Percentiles rank a stretch among this genome's conserved stretches.
These are phyloP conservation scores for Mycena filopes DNA, from an alignment of 768 basidiomycete species.

Conservation along the genomic window DNA sequence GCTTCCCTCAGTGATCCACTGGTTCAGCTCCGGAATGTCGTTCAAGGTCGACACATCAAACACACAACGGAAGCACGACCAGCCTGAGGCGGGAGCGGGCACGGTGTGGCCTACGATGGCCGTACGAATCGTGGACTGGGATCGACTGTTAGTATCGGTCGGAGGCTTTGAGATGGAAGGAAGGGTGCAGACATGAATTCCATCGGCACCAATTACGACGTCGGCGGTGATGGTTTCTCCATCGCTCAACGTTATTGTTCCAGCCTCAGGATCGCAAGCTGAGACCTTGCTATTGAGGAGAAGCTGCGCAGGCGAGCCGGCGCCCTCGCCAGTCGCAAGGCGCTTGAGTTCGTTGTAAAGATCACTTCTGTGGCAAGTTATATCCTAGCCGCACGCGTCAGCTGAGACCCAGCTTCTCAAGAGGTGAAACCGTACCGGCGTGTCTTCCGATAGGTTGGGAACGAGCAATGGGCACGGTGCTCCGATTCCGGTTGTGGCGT, in stretches of 20 bases:
- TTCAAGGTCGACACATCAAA: conserved; percentile 18
- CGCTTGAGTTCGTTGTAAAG: conserved; percentile 22
- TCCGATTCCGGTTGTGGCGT: conserved; percentile 7
- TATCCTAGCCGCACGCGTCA: neutral
- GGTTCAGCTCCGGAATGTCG: conserved; percentile 2
- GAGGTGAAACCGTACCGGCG: neutral
- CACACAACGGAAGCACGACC: conserved; percentile 24
- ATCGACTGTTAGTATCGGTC: neutral
- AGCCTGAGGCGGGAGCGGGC: conserved; percentile 9
- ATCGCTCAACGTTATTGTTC: conserved; percentile 45
- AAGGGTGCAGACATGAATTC: conserved; percentile 35
- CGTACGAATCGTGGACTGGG: conserved; percentile 22
- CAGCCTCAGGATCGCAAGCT: conserved; percentile 37
- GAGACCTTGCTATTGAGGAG: conserved; percentile 15
- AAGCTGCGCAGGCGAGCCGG: conserved; percentile 6
- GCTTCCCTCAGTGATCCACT: conserved; percentile 24
- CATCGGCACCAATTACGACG: conserved; percentile 50
- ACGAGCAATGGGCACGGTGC: neutral
- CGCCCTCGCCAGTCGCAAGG: conserved; percentile 19
- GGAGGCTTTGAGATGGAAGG: neutral
- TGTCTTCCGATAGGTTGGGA: conserved; percentile 8
- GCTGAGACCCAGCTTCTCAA: too few species aligned
- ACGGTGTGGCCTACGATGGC: conserved; percentile 6
- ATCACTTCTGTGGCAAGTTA: conserved; percentile 11
- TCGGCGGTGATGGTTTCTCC: conserved; percentile 48